A percentile compares a stretch with the other conserved stretches of the same genome.
Evolutionary conservation across 305 asterid species (phyloP).

Genomic region (Fraxinus dipetala): DNA sequence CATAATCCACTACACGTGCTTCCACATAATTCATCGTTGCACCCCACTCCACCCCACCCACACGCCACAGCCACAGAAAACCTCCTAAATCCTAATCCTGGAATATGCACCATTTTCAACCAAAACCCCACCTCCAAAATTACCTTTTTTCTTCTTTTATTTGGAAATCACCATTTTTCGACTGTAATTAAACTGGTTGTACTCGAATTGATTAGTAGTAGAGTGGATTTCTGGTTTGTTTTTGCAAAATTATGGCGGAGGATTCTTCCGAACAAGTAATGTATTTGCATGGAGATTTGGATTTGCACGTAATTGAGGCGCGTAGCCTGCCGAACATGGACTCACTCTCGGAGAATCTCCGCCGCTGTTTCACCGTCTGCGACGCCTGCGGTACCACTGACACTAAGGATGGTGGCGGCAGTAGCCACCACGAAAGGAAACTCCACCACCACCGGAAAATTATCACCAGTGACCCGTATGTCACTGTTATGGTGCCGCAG

Average conservation of each 20-base stretch:
- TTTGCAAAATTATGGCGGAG: not conserved
- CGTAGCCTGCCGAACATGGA: conserved; percentile 83
- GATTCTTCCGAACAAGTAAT: conserved; percentile 15
- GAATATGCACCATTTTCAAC: not conserved
- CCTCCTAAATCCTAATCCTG: not conserved
- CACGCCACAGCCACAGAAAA: not conserved
- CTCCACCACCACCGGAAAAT: conserved; percentile 54
- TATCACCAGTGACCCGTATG: conserved; percentile 81
- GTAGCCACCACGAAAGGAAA: conserved; percentile 32
- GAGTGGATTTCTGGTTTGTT: not conserved
- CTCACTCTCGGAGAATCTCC: conserved; percentile 57
- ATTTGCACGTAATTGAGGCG: conserved; percentile 63
- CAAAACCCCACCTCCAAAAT: not conserved
- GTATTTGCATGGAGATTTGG: conserved; percentile 79
- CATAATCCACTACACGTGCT: not conserved
- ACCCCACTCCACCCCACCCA: not conserved
- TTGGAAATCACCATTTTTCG: not conserved
- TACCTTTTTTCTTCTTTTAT: not conserved
- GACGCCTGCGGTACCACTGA: conserved; percentile 35
- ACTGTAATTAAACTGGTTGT: not conserved
- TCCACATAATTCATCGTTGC: not conserved
- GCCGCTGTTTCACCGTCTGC: conserved; percentile 59
- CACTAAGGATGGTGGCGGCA: conserved; percentile 12
- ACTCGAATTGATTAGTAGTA: not conserved
- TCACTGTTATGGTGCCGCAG: conserved; percentile 69